Base-by-base conservation (phyloP, 495 filamentous ascomycete species). In the Pyronema domesticum region DNA sequence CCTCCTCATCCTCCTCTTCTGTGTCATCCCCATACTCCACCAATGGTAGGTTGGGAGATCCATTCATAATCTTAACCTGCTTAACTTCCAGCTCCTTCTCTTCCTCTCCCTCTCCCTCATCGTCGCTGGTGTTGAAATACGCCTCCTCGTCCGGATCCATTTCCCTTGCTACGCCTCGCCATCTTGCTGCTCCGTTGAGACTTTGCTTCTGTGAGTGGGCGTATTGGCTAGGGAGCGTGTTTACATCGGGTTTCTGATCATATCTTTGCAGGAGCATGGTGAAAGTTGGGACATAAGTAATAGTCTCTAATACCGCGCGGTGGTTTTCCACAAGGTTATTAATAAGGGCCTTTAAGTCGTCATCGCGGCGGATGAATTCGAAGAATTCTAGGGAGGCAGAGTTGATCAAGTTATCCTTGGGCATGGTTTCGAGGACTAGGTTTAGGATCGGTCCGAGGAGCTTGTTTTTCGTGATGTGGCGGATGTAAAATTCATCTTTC, bases 321-420 rank as follows among this genome's bases (percentile, higher is more conserved):
- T 91, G 89, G 58, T 84, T 86, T 60, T 93, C 86, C 30, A 94
- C 86, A 37, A 95, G 68, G 61, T 98, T 87, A 45, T 78, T 73
- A 49, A 95, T 81, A 37, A 95, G 71, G 6, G 81, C 76, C 64
- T 86, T 91, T 59, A 89, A 75, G 58, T 82, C 83, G 65, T 94
- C 86, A 62, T 80, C 63, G 33, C 63, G 80, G 65, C 81, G 86
- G 59, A 98, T 86, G 59, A 82, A 86, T 59, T 89, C 86, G 58
- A 98, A 98, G 36, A 98, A 77, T 64, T 98, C 91, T 11, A 96
- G 74, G 68, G 86, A 95, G n/a, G 89, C 89, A 11, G 89, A 95
- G 63, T 91, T 91, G 35, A 98, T 76, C 3, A 96, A 74, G 63
- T 95, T 98, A 67, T 98, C 88, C n/a, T 86, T 80, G 1, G 87